phyloP scores from a whole-genome alignment of 306 rosid genomes.

The Malus fusca region DNA sequence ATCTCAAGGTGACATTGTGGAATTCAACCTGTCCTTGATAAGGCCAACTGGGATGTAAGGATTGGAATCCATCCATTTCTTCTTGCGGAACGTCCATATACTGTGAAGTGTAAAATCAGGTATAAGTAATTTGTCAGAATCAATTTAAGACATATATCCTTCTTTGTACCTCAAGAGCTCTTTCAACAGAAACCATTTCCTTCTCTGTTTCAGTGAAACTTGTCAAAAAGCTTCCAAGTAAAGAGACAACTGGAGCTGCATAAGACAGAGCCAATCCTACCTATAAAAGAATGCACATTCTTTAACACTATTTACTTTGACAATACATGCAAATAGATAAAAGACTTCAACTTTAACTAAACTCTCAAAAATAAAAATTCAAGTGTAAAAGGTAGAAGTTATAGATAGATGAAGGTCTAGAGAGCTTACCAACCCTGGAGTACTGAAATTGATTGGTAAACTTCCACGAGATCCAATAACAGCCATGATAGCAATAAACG shows the following conservation, averaged over 20 bases:
- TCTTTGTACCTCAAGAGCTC: slow-evolving; percentile 77
- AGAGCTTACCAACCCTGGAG: slow-evolving; percentile 85
- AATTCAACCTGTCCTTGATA: slow-evolving; percentile 68
- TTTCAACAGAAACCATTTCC: slow-evolving; percentile 96
- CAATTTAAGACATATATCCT: slow-evolving; percentile 2
- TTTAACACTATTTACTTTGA: neutral
- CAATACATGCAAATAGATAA: neutral
- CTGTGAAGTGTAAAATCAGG: slow-evolving; percentile 31
- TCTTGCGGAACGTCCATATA: slow-evolving; percentile 90
- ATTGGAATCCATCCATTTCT: slow-evolving; percentile 48
- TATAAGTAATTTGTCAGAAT: slow-evolving; percentile 16
- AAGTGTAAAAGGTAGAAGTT: neutral
- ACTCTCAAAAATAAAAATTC: neutral
- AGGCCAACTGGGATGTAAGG: slow-evolving; percentile 66
- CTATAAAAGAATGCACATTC: slow-evolving; percentile 28
- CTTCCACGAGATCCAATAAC: slow-evolving; percentile 64
- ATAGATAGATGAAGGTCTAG: slow-evolving; percentile 17
- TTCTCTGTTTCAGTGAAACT: slow-evolving; percentile 97
- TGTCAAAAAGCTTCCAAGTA: slow-evolving; percentile 74
- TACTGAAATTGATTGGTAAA: slow-evolving; percentile 64
- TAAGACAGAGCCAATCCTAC: slow-evolving; percentile 94
- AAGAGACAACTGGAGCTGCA: slow-evolving; percentile 81
- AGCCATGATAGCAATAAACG: slow-evolving; percentile 89
- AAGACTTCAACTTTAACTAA: neutral
- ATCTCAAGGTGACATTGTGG: slow-evolving; percentile 77